phyloP scores from a whole-genome alignment of 495 filamentous ascomycete species.

The Penicillium steckii region DNA sequence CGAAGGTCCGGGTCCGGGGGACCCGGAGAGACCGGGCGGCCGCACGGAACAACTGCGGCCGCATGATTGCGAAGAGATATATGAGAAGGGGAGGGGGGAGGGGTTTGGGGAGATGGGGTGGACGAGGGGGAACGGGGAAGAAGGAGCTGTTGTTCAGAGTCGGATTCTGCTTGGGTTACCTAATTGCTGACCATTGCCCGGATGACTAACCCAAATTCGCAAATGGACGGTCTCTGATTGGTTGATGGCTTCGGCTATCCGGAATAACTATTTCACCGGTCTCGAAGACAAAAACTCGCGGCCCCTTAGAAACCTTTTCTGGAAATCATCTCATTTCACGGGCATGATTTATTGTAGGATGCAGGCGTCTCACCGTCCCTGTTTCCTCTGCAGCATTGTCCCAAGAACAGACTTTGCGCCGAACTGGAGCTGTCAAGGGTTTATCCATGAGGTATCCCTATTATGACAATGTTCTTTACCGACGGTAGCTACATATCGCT shows the following conservation, averaged over 20 bases:
- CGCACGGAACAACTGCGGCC: slow-evolving; percentile 83
- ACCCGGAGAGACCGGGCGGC: slow-evolving; percentile 74
- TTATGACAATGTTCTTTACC: slow-evolving; percentile 62
- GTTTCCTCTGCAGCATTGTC: slow-evolving; percentile 63
- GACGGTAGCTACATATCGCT: slow-evolving; percentile 55
- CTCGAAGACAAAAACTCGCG: slow-evolving; percentile 6
- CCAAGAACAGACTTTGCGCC: slow-evolving; percentile 58
- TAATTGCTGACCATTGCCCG: slow-evolving; percentile 32
- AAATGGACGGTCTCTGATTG: slow-evolving; percentile 40
- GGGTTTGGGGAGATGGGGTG: slow-evolving; percentile 13
- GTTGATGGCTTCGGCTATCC: slow-evolving; percentile 26
- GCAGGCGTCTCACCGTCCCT: slow-evolving; percentile 43
- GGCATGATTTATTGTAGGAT: slow-evolving; percentile 92
- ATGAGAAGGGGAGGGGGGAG: slow-evolving; percentile 32
- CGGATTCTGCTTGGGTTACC: slow-evolving; percentile 31
- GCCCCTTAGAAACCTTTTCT: slow-evolving; percentile 30
- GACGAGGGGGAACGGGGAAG: slow-evolving; percentile 16
- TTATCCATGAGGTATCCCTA: no score
- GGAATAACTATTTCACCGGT: slow-evolving; percentile 30
- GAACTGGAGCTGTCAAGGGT: slow-evolving; percentile 67
- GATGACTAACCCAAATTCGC: slow-evolving; percentile 25
- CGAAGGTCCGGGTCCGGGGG: slow-evolving; percentile 67
- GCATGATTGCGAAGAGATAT: slow-evolving; percentile 64
- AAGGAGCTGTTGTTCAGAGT: slow-evolving; percentile 33
- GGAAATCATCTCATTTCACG: slow-evolving; percentile 56